phyloP scores from a whole-genome alignment of 2,329 filamentous ascomycete genomes.

The Penicillium sp. region DNA sequence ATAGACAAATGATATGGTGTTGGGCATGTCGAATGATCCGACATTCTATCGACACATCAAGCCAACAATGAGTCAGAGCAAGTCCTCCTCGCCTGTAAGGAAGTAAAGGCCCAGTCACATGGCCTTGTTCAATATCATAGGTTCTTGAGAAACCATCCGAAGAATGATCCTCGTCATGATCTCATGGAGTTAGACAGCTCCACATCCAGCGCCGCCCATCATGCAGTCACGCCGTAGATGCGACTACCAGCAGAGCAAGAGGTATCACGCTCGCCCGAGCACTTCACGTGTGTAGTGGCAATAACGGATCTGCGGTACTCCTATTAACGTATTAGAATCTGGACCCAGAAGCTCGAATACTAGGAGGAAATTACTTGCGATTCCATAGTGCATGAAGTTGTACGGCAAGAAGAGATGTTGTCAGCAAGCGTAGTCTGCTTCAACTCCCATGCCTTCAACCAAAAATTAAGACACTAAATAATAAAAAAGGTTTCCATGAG shows the following conservation, averaged over 20 bases:
- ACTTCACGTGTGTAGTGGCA: constrained; percentile 13
- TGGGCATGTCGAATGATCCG: constrained; percentile 8
- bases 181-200: neutral
- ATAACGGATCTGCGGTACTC: constrained; percentile 25
- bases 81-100: constrained; percentile 4
- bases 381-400: constrained; percentile 23
- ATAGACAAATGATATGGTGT: neutral
- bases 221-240: constrained; percentile 19
- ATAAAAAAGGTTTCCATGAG: no score
- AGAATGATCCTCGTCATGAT: neutral
- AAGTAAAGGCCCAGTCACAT: neutral
- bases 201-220: constrained; percentile 21
- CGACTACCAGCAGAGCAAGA: constrained; percentile 29
- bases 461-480: no score
- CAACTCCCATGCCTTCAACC: no score
- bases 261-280: constrained; percentile 24
- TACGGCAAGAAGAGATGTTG: constrained; percentile 7
- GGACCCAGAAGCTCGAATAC: neutral
- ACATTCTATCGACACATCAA: neutral
- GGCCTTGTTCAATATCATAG: neutral
- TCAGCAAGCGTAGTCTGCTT: no score
- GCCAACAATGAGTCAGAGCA: neutral
- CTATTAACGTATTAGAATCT: constrained; percentile 3
- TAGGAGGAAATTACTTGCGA: constrained; percentile 12
- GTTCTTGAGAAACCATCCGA: neutral